These are phyloP conservation scores for Raddia guianensis DNA, from an alignment of 176 grass and related monocot genomes.

Conservation along the genomic window DNA sequence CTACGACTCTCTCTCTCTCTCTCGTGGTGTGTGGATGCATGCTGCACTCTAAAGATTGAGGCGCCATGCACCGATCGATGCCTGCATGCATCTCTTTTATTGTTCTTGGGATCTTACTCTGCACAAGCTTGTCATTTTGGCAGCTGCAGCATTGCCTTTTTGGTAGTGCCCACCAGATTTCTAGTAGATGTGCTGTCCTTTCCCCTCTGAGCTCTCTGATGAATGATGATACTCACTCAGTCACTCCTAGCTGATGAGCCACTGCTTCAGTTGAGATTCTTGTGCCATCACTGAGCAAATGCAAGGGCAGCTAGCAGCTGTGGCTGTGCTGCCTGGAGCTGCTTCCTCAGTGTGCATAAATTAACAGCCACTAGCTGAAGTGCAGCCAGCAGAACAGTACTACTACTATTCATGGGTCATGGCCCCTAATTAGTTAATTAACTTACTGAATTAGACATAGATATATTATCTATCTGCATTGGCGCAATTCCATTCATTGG, in stretches of 20 bases:
- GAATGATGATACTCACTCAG: constrained; percentile 1
- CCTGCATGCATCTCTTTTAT: constrained; percentile 27
- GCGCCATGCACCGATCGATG: background rate
- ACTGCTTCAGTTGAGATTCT: constrained; percentile 57
- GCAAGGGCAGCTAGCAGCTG: constrained; percentile 22
- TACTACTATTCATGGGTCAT: background rate
- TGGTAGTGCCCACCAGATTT: constrained; percentile 55
- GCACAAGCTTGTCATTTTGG: constrained; percentile 44
- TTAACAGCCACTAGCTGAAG: constrained; percentile 18
- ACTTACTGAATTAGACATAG: background rate
- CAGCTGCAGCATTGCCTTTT: constrained; percentile 57
- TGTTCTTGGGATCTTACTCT: constrained; percentile 51
- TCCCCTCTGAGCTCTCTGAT: background rate
- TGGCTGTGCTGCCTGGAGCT: background rate
- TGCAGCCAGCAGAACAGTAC: background rate
- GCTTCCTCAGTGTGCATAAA: constrained; percentile 20
- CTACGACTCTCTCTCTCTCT: background rate
- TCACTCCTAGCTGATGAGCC: constrained; percentile 24
- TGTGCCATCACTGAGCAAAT: constrained; percentile 37
- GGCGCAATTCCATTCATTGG: constrained; percentile 43
- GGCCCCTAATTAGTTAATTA: background rate
- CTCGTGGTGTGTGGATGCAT: background rate
- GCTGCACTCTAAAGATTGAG: background rate
- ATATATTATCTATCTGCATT: background rate
- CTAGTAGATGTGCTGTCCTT: constrained; percentile 43